phyloP scores from a whole-genome alignment of 1,139 yeast species.

The Magnusiomyces paraingens region DNA sequence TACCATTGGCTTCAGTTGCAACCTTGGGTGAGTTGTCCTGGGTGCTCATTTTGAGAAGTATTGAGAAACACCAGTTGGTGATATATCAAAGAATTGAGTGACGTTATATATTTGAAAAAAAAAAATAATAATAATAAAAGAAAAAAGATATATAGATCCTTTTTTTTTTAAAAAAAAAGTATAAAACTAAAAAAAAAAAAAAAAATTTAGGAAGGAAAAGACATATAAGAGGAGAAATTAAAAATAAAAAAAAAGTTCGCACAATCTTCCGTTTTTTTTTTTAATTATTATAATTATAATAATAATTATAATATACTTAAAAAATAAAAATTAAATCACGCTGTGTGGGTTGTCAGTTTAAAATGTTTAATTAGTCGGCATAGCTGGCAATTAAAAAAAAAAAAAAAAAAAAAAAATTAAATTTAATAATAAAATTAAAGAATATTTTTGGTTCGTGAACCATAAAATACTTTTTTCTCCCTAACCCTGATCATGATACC shows the following conservation, averaged over 20 bases:
- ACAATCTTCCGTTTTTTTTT: too few species aligned
- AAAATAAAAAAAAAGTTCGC: neutral
- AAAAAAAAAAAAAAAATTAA: neutral
- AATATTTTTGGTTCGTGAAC: too few species aligned
- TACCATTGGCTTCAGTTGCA: slow-evolving; percentile 1
- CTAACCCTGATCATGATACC: too few species aligned
- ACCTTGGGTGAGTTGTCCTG: neutral
- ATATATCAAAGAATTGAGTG: neutral
- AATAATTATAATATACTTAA: too few species aligned
- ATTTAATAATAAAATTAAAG: neutral
- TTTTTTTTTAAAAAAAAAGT: neutral
- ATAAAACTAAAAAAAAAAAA: neutral
- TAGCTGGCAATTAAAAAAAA: too few species aligned
- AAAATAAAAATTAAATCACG: too few species aligned
- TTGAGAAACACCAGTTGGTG: neutral
- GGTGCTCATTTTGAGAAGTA: neutral
- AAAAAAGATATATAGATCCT: neutral
- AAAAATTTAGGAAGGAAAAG: neutral
- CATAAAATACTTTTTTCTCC: too few species aligned
- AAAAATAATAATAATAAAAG: neutral
- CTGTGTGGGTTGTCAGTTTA: too few species aligned
- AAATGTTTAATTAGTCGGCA: too few species aligned
- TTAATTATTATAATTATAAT: too few species aligned
- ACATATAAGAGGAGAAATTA: neutral
- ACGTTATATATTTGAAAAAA: neutral